Conservation (phyloP, 305 asterid genomes). For the Fraxinus latifolia region DNA sequence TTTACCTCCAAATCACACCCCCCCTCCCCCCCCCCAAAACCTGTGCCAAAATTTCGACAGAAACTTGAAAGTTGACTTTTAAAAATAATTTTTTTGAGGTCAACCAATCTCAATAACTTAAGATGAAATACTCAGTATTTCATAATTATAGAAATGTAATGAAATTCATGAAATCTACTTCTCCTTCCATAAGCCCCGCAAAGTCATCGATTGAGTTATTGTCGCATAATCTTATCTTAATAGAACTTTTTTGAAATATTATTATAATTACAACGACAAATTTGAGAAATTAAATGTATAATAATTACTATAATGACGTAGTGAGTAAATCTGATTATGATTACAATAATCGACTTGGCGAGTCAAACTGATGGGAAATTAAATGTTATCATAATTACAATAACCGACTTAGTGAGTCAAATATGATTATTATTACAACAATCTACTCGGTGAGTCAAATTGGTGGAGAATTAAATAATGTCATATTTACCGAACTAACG, state of each 20-base stretch:
- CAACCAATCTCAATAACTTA: not conserved
- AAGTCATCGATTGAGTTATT: not conserved
- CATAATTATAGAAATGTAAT: too few species aligned
- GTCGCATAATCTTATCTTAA: not conserved
- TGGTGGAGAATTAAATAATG: not conserved
- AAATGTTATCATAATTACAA: not conserved
- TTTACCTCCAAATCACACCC: too few species aligned
- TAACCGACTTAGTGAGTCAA: not conserved
- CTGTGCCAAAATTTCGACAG: not conserved
- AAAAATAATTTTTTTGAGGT: not conserved
- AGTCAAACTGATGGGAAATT: not conserved
- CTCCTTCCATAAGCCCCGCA: not conserved
- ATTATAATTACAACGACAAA: not conserved
- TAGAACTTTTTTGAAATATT: not conserved
- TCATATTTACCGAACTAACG: too few species aligned
- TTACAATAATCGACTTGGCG: not conserved
- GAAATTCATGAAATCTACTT: not conserved
- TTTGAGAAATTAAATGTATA: not conserved
- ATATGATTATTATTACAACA: not conserved
- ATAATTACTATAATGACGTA: not conserved
- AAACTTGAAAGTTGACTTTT: too few species aligned
- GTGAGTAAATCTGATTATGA: not conserved
- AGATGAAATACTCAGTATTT: too few species aligned
- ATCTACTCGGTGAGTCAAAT: not conserved
- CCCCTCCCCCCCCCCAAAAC: not conserved